Percentiles rank a stretch among this genome's conserved stretches.
These are phyloP conservation scores for Ogataea paraovalis DNA, from an alignment of 805 yeast genomes.

Conservation along the genomic window DNA sequence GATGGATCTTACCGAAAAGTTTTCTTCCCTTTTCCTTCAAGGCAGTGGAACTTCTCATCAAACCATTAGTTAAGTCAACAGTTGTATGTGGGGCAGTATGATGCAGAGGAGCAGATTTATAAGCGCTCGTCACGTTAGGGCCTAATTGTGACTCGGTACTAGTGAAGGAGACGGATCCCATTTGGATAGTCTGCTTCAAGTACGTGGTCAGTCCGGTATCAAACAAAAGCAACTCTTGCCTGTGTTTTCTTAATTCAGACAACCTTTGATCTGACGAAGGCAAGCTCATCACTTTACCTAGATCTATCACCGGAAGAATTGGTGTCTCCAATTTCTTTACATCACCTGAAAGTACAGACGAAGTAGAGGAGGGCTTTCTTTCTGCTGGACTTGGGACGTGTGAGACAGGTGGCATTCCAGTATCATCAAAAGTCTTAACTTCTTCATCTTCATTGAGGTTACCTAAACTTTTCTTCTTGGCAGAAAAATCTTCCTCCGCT, in stretches of 20 bases:
- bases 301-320: constrained; percentile 11
- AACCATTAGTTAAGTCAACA: constrained; percentile 29
- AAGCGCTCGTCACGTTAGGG: constrained; percentile 58
- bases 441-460: constrained; percentile 1
- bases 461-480: background rate
- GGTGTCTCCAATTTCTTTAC: constrained; percentile 1
- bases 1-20: constrained; percentile 22
- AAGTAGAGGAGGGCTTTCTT: background rate
- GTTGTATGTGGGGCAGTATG: constrained; percentile 22
- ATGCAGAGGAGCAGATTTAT: constrained; percentile 52
- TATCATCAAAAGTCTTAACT: background rate
- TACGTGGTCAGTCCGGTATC: constrained; percentile 60
- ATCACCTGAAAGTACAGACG: background rate
- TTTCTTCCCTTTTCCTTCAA: constrained; percentile 25
- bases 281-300: constrained; percentile 16
- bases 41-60: constrained; percentile 33
- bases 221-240: constrained; percentile 37
- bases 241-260: constrained; percentile 38
- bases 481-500: background rate
- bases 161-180: constrained; percentile 12
- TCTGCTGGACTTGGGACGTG: background rate
- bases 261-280: constrained; percentile 33
- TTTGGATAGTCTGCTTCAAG: constrained; percentile 32
- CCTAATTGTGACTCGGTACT: constrained; percentile 33
- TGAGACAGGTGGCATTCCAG: background rate